phyloP scores from a whole-genome alignment of 208 protist genomes.

The Trypanosoma lewisi region DNA sequence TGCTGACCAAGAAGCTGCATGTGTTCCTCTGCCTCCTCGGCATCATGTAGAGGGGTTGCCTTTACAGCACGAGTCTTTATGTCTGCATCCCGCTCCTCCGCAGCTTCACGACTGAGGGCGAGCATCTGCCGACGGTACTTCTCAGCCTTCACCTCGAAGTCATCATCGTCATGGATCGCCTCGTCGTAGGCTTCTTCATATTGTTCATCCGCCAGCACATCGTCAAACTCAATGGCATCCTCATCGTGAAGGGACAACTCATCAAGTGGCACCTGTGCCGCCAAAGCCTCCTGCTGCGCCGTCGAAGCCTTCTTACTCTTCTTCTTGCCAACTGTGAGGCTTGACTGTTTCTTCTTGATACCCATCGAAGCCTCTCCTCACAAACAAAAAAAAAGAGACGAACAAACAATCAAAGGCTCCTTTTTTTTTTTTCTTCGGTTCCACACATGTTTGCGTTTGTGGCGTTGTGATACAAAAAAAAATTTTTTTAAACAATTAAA shows the following conservation, averaged over 20 bases:
- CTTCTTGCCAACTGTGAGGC: neutral
- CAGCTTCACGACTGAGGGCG: constrained; percentile 54
- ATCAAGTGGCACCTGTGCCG: neutral
- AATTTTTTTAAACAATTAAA: neutral
- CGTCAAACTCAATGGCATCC: constrained; percentile 55
- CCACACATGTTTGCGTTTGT: too few relatives aligned
- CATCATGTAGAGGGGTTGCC: constrained; percentile 45
- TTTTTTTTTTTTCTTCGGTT: too few relatives aligned
- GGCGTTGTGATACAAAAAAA: neutral
- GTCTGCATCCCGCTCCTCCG: constrained; percentile 63
- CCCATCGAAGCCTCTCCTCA: neutral
- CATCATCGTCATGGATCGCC: constrained; percentile 64
- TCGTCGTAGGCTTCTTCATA: constrained; percentile 30
- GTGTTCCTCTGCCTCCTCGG: constrained; percentile 41
- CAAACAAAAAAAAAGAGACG: constrained; percentile 10
- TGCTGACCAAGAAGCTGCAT: constrained; percentile 55
- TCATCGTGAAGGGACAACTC: constrained; percentile 1
- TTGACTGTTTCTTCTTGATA: neutral
- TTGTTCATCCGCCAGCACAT: constrained; percentile 38
- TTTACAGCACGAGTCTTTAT: constrained; percentile 49
- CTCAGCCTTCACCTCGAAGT: constrained; percentile 84
- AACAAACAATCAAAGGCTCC: too few relatives aligned
- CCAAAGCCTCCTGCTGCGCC: neutral
- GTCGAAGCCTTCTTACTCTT: neutral
- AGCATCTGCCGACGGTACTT: constrained; percentile 69